These are phyloP conservation scores for Clonostachys rosea DNA, from an alignment of 2,329 filamentous ascomycete species.

Conservation along the genomic window DNA sequence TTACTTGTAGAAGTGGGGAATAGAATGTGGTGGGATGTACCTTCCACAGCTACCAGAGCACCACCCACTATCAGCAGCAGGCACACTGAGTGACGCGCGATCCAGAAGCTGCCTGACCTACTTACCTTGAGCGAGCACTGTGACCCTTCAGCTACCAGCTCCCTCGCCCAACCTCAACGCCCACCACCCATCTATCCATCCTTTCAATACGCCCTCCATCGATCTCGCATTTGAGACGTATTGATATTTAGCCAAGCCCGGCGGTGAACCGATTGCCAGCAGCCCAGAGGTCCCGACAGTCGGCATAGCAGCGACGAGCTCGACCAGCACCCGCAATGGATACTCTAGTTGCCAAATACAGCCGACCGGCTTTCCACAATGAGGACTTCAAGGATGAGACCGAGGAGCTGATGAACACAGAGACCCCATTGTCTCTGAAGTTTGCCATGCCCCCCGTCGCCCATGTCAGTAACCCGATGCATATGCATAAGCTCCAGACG, in stretches of 20 bases:
- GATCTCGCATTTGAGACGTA: background rate
- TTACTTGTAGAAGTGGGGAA: too few relatives aligned
- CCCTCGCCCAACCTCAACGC: conserved; percentile 5
- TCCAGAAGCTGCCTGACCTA: conserved; percentile 29
- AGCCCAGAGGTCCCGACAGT: too few relatives aligned
- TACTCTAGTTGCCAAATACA: conserved; percentile 88
- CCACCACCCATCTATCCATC: background rate
- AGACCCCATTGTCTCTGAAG: conserved; percentile 79
- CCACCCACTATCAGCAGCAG: background rate
- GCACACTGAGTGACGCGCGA: conserved; percentile 26
- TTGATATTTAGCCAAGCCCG: too few relatives aligned
- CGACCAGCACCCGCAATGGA: conserved; percentile 59
- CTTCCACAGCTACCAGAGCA: too few relatives aligned
- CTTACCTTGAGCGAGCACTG: conserved; percentile 9
- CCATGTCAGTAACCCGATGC: conserved; percentile 56
- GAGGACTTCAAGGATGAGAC: conserved; percentile 73
- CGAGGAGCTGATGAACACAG: conserved; percentile 67
- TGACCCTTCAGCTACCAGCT: conserved; percentile 13
- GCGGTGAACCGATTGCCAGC: too few relatives aligned
- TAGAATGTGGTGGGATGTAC: too few relatives aligned
- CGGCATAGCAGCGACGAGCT: too few relatives aligned
- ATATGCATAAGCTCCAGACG: background rate
- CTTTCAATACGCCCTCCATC: background rate
- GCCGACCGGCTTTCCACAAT: conserved; percentile 67
- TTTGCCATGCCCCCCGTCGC: conserved; percentile 93